These are phyloP conservation scores for Neoboletus subvelutipes DNA, from an alignment of 768 basidiomycete genomes.

Conservation along the genomic window DNA sequence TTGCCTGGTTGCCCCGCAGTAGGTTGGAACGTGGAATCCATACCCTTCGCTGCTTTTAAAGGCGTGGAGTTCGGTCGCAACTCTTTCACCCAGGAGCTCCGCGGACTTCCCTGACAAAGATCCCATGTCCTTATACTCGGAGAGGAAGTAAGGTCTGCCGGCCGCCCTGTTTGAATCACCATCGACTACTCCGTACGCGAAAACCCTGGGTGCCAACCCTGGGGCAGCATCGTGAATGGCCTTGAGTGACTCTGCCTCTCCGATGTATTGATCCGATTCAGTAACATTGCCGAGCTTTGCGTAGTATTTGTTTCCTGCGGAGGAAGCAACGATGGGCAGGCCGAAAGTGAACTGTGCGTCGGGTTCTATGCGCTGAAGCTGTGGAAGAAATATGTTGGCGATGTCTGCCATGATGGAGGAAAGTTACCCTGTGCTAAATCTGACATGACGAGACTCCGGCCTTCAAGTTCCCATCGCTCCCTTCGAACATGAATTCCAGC, in stretches of 20 bases:
- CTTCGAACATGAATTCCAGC: neutral
- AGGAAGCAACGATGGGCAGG: constrained; percentile 52
- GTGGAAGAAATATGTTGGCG: constrained; percentile 37
- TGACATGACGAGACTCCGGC: neutral
- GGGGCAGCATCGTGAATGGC: constrained; percentile 66
- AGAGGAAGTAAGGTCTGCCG: constrained; percentile 64
- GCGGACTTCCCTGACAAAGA: constrained; percentile 48
- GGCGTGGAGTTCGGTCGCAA: constrained; percentile 67
- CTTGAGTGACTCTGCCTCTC: constrained; percentile 68
- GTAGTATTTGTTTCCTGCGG: constrained; percentile 58
- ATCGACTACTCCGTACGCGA: constrained; percentile 44
- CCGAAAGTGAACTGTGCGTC: constrained; percentile 44
- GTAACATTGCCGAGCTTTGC: constrained; percentile 53
- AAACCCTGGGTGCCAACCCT: constrained; percentile 57
- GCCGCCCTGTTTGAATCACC: constrained; percentile 28
- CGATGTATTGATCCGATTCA: constrained; percentile 64
- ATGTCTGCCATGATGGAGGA: constrained; percentile 18
- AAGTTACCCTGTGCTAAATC: neutral
- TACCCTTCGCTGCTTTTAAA: constrained; percentile 55
- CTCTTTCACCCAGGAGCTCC: constrained; percentile 50
- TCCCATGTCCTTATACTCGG: constrained; percentile 66
- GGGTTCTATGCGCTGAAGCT: constrained; percentile 52
- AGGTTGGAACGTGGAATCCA: constrained; percentile 74
- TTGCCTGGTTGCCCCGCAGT: constrained; percentile 70
- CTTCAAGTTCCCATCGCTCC: neutral